Percentiles rank a stretch among this genome's conserved stretches.
Evolutionary conservation across 2,329 filamentous ascomycete species (phyloP).

Genomic region (Penicillium sp.): DNA sequence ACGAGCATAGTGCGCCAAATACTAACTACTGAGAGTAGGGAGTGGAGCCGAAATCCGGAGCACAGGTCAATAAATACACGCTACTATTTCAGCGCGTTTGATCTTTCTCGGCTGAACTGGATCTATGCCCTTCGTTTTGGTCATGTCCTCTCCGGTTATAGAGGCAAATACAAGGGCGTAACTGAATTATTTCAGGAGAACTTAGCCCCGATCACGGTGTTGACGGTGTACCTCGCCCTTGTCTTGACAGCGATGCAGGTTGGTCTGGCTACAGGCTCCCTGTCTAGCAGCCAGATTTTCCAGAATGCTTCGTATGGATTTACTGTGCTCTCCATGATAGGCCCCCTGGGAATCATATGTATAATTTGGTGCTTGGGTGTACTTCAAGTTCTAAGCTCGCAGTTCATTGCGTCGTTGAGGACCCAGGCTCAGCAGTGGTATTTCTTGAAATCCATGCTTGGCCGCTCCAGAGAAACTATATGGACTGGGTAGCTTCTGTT

Average conservation of each 20-base stretch:
- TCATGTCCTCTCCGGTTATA: slow-evolving; percentile 10
- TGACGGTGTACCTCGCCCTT: slow-evolving; percentile 32
- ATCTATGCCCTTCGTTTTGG: slow-evolving; percentile 24
- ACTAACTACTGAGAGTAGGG: background rate
- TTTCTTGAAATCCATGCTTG: too few relatives aligned
- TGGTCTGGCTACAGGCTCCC: slow-evolving; percentile 30
- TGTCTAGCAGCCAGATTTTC: slow-evolving; percentile 43
- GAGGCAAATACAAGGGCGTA: slow-evolving; percentile 16
- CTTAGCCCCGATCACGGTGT: slow-evolving; percentile 26
- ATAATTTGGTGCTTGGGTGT: too few relatives aligned
- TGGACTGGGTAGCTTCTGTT: too few relatives aligned
- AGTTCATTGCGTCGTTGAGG: too few relatives aligned
- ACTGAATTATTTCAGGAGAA: slow-evolving; percentile 23
- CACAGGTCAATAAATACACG: slow-evolving; percentile 36
- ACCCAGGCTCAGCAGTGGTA: too few relatives aligned
- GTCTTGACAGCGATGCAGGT: slow-evolving; percentile 41
- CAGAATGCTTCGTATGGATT: slow-evolving; percentile 53
- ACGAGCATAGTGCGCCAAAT: slow-evolving; percentile 21
- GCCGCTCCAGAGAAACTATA: too few relatives aligned
- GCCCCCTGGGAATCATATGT: too few relatives aligned
- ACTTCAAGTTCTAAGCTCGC: too few relatives aligned
- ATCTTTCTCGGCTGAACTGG: slow-evolving; percentile 37
- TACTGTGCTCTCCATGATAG: slow-evolving; percentile 53
- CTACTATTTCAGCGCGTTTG: slow-evolving; percentile 50
- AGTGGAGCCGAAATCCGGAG: slow-evolving; percentile 26